Base-by-base conservation (phyloP, 2,329 filamentous ascomycete species). In the Dryadomyces quercivorus region DNA sequence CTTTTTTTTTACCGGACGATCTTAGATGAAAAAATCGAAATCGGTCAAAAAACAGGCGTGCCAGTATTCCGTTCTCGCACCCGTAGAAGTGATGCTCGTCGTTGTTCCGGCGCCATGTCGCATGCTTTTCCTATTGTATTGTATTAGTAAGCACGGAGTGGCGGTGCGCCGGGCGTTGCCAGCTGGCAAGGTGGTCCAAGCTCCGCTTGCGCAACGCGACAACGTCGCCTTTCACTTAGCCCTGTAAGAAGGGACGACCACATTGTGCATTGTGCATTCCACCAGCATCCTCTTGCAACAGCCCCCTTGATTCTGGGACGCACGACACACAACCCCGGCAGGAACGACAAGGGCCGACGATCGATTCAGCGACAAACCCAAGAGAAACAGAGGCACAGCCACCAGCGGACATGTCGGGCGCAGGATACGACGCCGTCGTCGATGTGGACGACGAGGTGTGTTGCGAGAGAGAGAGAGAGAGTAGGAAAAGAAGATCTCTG, bases 351-450 rank as follows among this genome's bases (percentile, higher is more conserved):
- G n/a, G n/a, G n/a, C n/a, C n/a, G n/a, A n/a, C n/a, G n/a, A n/a
- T n/a, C n/a, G n/a, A n/a, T n/a, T 40, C 36, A 16, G 9, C 36
- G 36, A 12, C 42, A 3, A 12, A 18, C 16, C 8, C 12, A 34
- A 34, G n/a, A 34, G 45, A 48, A n/a, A 31, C 13, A 48, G 15
- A 15, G 13, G 34, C 36, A 40, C 42, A 9, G 5, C 42, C 42
- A 44, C 12, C 22, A 49, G 31, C 58, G 57, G 26, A 63, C 55
- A 91, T 91, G 86, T 81, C 87, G 56, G 86, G 87, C 69, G 79
- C 88, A 66, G 91, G 91, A 63, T 98, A 98, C 70, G 93, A 98
- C 75, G 93, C 95, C 58, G 92, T 98, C 61, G 93, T 98, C 57
- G 93, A 98, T 65, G 85, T 97, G 55, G 93, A 98, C 69, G 88